phyloP scores from a whole-genome alignment of 2,329 filamentous ascomycete species.

The Aspergillus bombycis region DNA sequence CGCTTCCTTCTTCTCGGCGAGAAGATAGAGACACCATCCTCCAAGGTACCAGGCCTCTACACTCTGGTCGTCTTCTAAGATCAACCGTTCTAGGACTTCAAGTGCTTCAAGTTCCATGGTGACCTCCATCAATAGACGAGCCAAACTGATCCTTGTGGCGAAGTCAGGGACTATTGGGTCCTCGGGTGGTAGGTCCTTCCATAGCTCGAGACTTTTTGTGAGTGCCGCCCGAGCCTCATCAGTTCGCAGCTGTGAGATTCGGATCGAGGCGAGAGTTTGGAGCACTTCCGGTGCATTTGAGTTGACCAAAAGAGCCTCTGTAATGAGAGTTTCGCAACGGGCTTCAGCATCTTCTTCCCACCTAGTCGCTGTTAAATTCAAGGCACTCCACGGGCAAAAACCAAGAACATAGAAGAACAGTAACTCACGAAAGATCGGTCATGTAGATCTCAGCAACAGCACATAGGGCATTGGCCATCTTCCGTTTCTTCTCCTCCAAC shows the following conservation, averaged over 20 bases:
- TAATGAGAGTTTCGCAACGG: slow-evolving; percentile 84
- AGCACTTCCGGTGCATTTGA: slow-evolving; percentile 84
- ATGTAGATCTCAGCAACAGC: slow-evolving; percentile 97
- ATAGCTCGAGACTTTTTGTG: slow-evolving; percentile 75
- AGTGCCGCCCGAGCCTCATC: slow-evolving; percentile 83
- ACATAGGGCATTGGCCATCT: slow-evolving; percentile 89
- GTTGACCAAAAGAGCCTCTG: slow-evolving; percentile 84
- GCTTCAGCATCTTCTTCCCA: slow-evolving; percentile 88
- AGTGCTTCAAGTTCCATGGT: slow-evolving; percentile 83
- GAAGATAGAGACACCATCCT: slow-evolving; percentile 85
- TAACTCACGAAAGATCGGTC: slow-evolving; percentile 83
- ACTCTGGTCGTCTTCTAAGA: slow-evolving; percentile 88
- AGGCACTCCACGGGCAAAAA: neutral
- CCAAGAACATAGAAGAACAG: neutral
- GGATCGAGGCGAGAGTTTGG: slow-evolving; percentile 90
- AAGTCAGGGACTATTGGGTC: slow-evolving; percentile 81
- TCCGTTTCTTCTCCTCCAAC: slow-evolving; percentile 72
- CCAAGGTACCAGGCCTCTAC: slow-evolving; percentile 97
- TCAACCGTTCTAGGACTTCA: slow-evolving; percentile 79
- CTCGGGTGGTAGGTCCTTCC: slow-evolving; percentile 75
- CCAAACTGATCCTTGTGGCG: slow-evolving; percentile 78
- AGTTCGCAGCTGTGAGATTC: slow-evolving; percentile 80
- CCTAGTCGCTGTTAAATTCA: slow-evolving; percentile 34
- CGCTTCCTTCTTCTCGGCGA: slow-evolving; percentile 51
- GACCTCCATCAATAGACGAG: slow-evolving; percentile 86